phyloP scores from a whole-genome alignment of 2,329 filamentous ascomycete species.

The Coniochaeta sp. region DNA sequence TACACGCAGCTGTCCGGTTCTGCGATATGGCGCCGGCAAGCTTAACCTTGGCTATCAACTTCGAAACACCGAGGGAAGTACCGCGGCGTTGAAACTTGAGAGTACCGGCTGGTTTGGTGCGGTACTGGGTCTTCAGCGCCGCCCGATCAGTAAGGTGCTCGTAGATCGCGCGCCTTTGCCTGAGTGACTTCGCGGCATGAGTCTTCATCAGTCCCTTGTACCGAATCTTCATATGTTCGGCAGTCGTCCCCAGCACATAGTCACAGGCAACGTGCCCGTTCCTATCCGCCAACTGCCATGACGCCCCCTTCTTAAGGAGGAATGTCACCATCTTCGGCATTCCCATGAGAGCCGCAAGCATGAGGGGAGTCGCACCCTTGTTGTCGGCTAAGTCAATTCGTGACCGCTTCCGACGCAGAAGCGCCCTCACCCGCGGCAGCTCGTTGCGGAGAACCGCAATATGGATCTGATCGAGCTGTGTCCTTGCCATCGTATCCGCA shows the following conservation, averaged over 20 bases:
- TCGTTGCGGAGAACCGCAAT: background rate
- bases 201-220: background rate
- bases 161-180: background rate
- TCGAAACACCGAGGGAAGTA: background rate
- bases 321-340: constrained; percentile 3
- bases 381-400: background rate
- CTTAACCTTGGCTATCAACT: background rate
- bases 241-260: background rate
- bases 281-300: background rate
- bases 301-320: constrained; percentile 4
- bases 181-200: background rate
- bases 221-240: background rate
- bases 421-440: background rate
- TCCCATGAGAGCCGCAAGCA: constrained; percentile 9
- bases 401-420: background rate
- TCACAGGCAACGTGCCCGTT: background rate
- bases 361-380: constrained; percentile 6
- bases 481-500: background rate
- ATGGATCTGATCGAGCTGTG: background rate
- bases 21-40: background rate
- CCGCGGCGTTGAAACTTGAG: background rate
- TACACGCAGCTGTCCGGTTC: constrained; percentile 8
- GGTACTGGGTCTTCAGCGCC: background rate
- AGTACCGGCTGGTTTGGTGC: background rate
- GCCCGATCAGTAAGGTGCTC: background rate